These are phyloP conservation scores for Plasmodium reichenowi DNA, from an alignment of 169 alveolate genomes.

Conservation along the genomic window DNA sequence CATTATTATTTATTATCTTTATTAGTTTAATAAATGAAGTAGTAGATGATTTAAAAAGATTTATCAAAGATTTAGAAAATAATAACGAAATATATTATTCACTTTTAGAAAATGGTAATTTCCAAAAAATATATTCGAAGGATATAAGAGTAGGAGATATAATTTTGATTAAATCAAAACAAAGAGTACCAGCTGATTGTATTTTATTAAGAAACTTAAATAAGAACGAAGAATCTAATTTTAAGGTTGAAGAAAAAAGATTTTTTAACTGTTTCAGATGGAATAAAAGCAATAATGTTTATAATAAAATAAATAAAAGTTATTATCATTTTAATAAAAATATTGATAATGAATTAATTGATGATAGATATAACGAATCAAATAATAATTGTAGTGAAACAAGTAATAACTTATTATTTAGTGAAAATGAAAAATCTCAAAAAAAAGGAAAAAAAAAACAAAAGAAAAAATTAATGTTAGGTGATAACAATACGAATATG, in stretches of 20 bases:
- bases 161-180: slow-evolving; percentile 90
- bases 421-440: slow-evolving; percentile 74
- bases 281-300: slow-evolving; percentile 41
- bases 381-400: slow-evolving; percentile 65
- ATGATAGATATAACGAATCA: slow-evolving; percentile 56
- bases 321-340: slow-evolving; percentile 72
- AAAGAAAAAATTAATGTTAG: slow-evolving; percentile 20
- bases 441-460: slow-evolving; percentile 13
- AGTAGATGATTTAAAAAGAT: slow-evolving; percentile 94
- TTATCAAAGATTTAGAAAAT: slow-evolving; percentile 86
- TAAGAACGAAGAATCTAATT: slow-evolving; percentile 80
- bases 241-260: slow-evolving; percentile 51
- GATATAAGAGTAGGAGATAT: slow-evolving; percentile 94
- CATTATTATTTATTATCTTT: slow-evolving; percentile 93
- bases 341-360: slow-evolving; percentile 56
- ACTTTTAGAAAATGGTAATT: slow-evolving; percentile 83
- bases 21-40: slow-evolving; percentile 95
- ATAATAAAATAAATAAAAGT: slow-evolving; percentile 43
- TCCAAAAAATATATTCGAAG: slow-evolving; percentile 86
- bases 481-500: not conserved
- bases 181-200: slow-evolving; percentile 98
- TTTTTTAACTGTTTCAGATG: slow-evolving; percentile 12
- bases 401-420: slow-evolving; percentile 40
- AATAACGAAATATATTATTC: slow-evolving; percentile 87
- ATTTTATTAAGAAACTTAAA: slow-evolving; percentile 90